Evolutionary conservation across 1,284 basidiomycete species (phyloP).

Genomic region (Meripilus lineatus): DNA sequence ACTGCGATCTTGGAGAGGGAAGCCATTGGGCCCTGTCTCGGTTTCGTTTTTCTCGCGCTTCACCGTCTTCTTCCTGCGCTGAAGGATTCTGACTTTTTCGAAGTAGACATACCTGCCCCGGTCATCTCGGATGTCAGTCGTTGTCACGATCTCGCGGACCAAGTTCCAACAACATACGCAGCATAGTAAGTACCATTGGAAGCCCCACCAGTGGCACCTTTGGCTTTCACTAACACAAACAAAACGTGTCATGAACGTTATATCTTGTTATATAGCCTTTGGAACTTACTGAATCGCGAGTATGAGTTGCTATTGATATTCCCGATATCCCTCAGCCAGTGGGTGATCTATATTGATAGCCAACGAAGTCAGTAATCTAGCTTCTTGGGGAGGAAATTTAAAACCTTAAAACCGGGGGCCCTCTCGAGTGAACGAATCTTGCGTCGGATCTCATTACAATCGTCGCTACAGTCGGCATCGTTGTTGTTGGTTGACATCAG

Average conservation of each 20-base stretch:
- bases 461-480: conserved; percentile 29
- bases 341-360: conserved; percentile 31
- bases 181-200: conserved; percentile 39
- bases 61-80: conserved; percentile 44
- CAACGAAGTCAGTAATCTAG: not conserved
- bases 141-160: too few species aligned
- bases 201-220: conserved; percentile 35
- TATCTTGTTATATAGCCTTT: too few species aligned
- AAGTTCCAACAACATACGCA: conserved; percentile 32
- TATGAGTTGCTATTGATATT: conserved; percentile 44
- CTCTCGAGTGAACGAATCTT: conserved; percentile 40
- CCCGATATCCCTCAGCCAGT: conserved; percentile 43
- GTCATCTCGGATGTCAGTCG: too few species aligned
- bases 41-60: conserved; percentile 34
- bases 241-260: too few species aligned
- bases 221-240: conserved; percentile 33
- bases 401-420: conserved; percentile 41
- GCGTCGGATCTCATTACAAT: conserved; percentile 42
- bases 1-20: conserved; percentile 28
- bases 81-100: conserved; percentile 40
- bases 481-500: not conserved
- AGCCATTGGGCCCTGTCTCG: conserved; percentile 23
- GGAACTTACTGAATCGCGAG: conserved; percentile 42
- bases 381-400: conserved; percentile 6
- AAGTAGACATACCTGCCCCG: conserved; percentile 42